Conservation (phyloP, 73 alveolate genomes). For the Paramecium pentaurelia region DNA sequence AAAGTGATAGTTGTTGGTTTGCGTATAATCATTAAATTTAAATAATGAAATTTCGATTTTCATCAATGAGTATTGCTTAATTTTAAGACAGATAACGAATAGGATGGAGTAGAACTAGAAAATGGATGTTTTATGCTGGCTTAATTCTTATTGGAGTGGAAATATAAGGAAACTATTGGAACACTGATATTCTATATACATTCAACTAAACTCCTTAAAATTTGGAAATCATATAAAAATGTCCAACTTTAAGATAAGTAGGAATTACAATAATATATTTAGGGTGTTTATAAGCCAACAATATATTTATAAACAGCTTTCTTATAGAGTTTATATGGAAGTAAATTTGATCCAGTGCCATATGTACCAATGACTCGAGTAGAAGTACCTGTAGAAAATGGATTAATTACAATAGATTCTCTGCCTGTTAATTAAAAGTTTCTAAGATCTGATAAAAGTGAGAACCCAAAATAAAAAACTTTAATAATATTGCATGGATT, state of each 20-base stretch:
- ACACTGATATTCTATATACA: not conserved
- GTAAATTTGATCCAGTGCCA: conserved; percentile 39
- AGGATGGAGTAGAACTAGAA: conserved; percentile 8
- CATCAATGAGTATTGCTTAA: not conserved
- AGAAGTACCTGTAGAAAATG: not conserved
- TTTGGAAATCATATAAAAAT: not conserved
- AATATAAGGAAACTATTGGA: not conserved
- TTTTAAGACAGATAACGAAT: not conserved
- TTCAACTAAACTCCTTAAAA: not conserved
- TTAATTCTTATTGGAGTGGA: not conserved
- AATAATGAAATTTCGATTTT: not conserved
- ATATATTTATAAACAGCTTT: not conserved
- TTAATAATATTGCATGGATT: conserved; percentile 16
- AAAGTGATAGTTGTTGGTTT: conserved; percentile 49
- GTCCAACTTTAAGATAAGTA: not conserved
- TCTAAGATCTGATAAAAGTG: not conserved
- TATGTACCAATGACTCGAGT: not conserved
- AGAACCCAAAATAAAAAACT: not conserved
- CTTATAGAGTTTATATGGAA: not conserved
- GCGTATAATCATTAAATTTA: conserved; percentile 30
- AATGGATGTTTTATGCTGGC: not conserved
- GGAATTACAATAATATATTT: not conserved
- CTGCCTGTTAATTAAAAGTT: not conserved
- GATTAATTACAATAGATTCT: not conserved
- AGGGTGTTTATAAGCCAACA: conserved; percentile 30